Evolutionary conservation across 176 grass and related monocot species (phyloP).

Genomic region (Neostapfia colusana): DNA sequence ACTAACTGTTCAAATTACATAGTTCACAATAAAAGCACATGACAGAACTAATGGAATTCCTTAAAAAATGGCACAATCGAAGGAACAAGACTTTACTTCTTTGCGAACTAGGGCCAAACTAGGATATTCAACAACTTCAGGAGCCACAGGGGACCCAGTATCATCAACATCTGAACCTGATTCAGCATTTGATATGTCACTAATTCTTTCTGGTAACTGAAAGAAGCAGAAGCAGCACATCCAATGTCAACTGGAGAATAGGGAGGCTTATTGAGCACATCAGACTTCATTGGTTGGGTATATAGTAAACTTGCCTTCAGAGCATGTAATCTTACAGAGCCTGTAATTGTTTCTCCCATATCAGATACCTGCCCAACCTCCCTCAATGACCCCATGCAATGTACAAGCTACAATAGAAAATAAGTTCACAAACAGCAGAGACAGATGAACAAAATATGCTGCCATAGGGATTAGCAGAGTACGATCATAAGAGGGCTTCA

Average conservation of each 20-base stretch:
- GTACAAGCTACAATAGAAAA: slow-evolving; percentile 64
- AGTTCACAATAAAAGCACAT: background rate
- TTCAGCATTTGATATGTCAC: slow-evolving; percentile 82
- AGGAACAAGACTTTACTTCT: slow-evolving; percentile 61
- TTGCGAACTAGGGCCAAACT: slow-evolving; percentile 80
- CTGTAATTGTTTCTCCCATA: slow-evolving; percentile 64
- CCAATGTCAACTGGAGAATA: slow-evolving; percentile 35
- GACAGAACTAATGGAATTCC: background rate
- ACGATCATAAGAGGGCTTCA: slow-evolving; percentile 18
- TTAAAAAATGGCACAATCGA: slow-evolving; percentile 16
- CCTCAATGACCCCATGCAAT: slow-evolving; percentile 63
- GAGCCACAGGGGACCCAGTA: slow-evolving; percentile 58
- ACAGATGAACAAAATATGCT: slow-evolving; percentile 15
- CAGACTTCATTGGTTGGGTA: slow-evolving; percentile 23
- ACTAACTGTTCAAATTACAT: background rate
- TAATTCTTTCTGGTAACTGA: slow-evolving; percentile 68
- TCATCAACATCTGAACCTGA: slow-evolving; percentile 89
- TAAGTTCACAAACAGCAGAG: slow-evolving; percentile 25
- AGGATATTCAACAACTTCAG: slow-evolving; percentile 67
- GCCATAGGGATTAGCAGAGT: slow-evolving; percentile 11
- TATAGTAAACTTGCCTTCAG: slow-evolving; percentile 66
- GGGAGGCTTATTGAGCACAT: slow-evolving; percentile 21
- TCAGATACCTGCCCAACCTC: slow-evolving; percentile 67
- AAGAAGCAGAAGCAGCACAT: slow-evolving; percentile 41
- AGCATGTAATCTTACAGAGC: slow-evolving; percentile 63